Percentiles rank a stretch among this genome's conserved stretches.
Conservation (phyloP, 2,329 filamentous ascomycete genomes). For the Pseudocercospora ulei region DNA sequence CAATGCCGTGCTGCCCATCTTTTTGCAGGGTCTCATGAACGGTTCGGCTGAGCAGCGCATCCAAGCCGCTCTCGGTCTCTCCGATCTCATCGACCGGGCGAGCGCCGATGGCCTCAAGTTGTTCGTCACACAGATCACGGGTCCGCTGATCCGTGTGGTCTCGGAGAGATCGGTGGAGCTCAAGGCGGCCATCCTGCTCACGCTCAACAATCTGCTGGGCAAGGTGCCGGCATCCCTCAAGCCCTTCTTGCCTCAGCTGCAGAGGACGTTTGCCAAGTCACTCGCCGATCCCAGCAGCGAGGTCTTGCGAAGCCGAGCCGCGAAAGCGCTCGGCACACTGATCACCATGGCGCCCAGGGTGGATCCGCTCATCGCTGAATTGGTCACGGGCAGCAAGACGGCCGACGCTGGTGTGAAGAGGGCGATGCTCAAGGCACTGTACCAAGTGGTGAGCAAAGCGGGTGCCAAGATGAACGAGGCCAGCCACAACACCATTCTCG, state of each 20-base stretch:
- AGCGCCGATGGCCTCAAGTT: slow-evolving; percentile 79
- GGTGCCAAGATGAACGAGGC: slow-evolving; percentile 89
- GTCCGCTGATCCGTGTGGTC: slow-evolving; percentile 92
- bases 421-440: slow-evolving; percentile 93
- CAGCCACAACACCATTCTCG: slow-evolving; percentile 74
- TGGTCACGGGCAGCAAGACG: slow-evolving; percentile 93
- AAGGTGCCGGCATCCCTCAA: slow-evolving; percentile 95
- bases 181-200: slow-evolving; percentile 86
- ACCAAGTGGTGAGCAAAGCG: slow-evolving; percentile 91
- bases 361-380: slow-evolving; percentile 82
- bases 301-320: slow-evolving; percentile 72
- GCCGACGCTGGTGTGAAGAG: slow-evolving; percentile 75
- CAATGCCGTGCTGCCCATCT: slow-evolving; percentile 89
- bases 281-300: slow-evolving; percentile 90
- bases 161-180: slow-evolving; percentile 94
- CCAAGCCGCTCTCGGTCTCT: slow-evolving; percentile 83
- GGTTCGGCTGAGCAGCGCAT: slow-evolving; percentile 85
- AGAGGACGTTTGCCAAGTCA: slow-evolving; percentile 93
- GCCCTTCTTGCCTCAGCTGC: slow-evolving; percentile 91
- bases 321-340: slow-evolving; percentile 84
- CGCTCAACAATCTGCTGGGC: slow-evolving; percentile 86
- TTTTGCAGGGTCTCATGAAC: slow-evolving; percentile 96
- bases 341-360: slow-evolving; percentile 94
- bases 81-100: slow-evolving; percentile 88
- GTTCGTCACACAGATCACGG: slow-evolving; percentile 95